Evolutionary conservation across 129 eudicot species (phyloP), one percentile per base, ranked within the genome.

Genomic region (Glebionis coronaria): DNA sequence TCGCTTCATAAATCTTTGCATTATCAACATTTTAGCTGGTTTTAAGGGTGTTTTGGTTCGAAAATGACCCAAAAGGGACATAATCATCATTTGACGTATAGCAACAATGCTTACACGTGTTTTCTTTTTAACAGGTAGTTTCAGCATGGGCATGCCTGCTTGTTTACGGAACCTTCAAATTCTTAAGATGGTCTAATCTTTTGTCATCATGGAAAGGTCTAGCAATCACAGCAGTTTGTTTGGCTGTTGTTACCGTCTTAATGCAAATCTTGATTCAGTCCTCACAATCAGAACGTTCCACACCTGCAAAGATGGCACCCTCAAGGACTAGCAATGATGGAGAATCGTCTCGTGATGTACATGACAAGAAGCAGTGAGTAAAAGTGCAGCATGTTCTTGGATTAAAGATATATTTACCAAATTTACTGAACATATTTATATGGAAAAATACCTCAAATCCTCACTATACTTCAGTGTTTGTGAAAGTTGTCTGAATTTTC

Each of bases 131-230:
- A 73, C 91, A 92, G 98, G 98, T 92, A 14, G 86, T 86, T 50
- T 25, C 18, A 38, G 78, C 73, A 4, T 88, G 98, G 96, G 78
- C 84, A 21, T 73, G 74, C 28, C 63, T 84, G 44, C 79, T 86
- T n/a, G 55, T 69, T 18, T 71, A 78, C 0, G 98, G 86, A 35
- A 69, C 82, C 59, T 42, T 83, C 49, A 86, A 86, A 63, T 78
- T 86, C 65, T 66, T 93, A 61, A 87, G 65, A 57, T 72, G 91
- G 91, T 81, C 87, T 12, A 68, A 87, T 12, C 80, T 89, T 66
- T 77, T 88, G 20, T 82, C 90, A 12, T 83, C 97, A n/a, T 86
- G 95, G 97, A 93, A 80, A 63, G 98, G 98, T n/a, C 56, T 86
- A 21, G 57, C 80, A 2, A 44, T 93, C 42, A 78, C 90, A 56